A percentile compares a stretch with the other conserved stretches of the same genome.
Evolutionary conservation across 2,329 filamentous ascomycete genomes (phyloP).

Genomic region (Botryotinia globosa): DNA sequence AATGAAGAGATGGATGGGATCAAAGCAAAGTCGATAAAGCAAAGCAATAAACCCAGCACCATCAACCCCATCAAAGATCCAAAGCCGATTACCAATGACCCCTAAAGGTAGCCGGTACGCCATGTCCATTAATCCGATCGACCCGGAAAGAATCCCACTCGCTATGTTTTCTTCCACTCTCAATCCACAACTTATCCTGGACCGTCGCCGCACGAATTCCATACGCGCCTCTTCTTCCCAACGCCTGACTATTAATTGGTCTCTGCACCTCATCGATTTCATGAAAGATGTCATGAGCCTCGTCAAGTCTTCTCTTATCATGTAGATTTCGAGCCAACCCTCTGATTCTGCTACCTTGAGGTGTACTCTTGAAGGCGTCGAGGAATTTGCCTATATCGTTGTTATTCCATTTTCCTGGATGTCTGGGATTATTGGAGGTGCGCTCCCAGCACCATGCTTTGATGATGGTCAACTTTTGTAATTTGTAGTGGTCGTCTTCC

Average conservation of each 20-base stretch:
- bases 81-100: neutral
- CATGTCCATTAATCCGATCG: slow-evolving; percentile 5
- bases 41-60: neutral
- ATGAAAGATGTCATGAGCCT: neutral
- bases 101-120: neutral
- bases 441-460: slow-evolving; percentile 24
- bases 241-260: neutral
- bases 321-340: accelerated
- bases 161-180: neutral
- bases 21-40: neutral
- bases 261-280: slow-evolving; percentile 2
- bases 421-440: neutral
- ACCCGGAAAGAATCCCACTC: neutral
- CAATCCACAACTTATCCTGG: neutral
- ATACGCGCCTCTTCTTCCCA: slow-evolving; percentile 1
- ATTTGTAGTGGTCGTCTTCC: slow-evolving; percentile 35
- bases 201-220: slow-evolving; percentile 2
- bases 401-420: slow-evolving; percentile 22
- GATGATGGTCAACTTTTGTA: slow-evolving; percentile 27
- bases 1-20: neutral
- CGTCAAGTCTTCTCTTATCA: neutral
- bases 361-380: slow-evolving; percentile 1
- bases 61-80: neutral
- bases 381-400: slow-evolving; percentile 22
- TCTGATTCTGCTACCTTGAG: neutral